phyloP scores from a whole-genome alignment of 306 rosid genomes.

The Glycine latifolia region DNA sequence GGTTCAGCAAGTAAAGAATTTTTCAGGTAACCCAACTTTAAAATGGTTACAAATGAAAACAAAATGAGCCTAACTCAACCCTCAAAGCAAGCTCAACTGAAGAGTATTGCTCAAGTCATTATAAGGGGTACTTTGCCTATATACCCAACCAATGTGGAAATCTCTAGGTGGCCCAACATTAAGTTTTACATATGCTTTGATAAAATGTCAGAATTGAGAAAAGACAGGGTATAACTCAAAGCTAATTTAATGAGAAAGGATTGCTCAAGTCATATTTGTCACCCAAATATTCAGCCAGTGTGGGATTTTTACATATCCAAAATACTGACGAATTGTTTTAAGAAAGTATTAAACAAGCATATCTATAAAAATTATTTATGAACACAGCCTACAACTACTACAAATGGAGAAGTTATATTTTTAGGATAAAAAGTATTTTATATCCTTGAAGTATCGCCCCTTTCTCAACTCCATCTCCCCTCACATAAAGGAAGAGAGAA shows the following conservation, averaged over 20 bases:
- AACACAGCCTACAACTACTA: background rate
- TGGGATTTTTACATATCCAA: conserved; percentile 30
- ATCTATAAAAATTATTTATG: background rate
- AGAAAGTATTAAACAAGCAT: conserved; percentile 18
- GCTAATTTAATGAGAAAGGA: background rate
- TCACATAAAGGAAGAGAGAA: background rate
- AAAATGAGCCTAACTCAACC: conserved; percentile 4
- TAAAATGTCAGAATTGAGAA: background rate
- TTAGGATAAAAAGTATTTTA: background rate
- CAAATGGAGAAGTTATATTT: conserved; percentile 19
- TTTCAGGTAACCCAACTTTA: conserved; percentile 35
- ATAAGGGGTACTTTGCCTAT: background rate
- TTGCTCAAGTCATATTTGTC: background rate
- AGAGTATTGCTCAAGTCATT: background rate
- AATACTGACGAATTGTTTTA: conserved; percentile 17
- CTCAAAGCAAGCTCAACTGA: background rate
- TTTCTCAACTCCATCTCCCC: background rate
- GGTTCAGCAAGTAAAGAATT: conserved; percentile 38
- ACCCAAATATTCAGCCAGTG: background rate
- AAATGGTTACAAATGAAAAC: conserved; percentile 21
- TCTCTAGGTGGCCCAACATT: background rate
- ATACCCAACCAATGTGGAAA: no score
- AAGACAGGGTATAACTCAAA: background rate
- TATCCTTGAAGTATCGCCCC: conserved; percentile 27
- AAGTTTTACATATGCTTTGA: background rate